Percentiles rank a stretch among this genome's conserved stretches.
These are phyloP conservation scores for Phaeosphaeria sp. DNA, from an alignment of 2,329 filamentous ascomycete genomes.

Conservation along the genomic window DNA sequence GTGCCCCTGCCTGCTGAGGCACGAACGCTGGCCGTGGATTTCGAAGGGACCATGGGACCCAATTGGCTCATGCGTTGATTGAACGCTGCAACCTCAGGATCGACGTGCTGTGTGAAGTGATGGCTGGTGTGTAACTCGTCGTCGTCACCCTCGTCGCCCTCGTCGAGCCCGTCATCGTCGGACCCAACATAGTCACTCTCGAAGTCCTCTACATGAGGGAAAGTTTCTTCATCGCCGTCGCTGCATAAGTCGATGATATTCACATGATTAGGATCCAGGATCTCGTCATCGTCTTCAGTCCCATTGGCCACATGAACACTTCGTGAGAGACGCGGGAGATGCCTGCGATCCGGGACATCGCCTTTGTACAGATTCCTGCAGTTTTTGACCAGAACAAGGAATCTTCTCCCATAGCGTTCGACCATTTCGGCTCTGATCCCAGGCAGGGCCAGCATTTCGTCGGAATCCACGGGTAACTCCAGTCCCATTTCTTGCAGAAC, in stretches of 20 bases:
- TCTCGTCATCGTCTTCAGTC: conserved; percentile 49
- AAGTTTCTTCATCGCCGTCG: conserved; percentile 37
- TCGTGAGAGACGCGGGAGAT: conserved; percentile 18
- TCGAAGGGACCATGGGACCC: conserved; percentile 15
- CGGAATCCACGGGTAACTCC: conserved; percentile 66
- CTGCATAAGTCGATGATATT: conserved; percentile 56
- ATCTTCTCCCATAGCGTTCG: conserved; percentile 64
- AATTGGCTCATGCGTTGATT: conserved; percentile 35
- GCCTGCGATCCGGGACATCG: conserved; percentile 20
- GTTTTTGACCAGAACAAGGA: conserved; percentile 64
- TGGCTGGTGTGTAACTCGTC: conserved; percentile 33
- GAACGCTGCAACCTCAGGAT: conserved; percentile 39
- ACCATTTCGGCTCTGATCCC: conserved; percentile 71
- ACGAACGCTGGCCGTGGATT: conserved; percentile 8
- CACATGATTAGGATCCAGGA: conserved; percentile 58
- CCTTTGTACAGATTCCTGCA: conserved; percentile 35
- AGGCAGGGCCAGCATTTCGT: conserved; percentile 68
- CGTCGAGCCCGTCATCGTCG: conserved; percentile 26
- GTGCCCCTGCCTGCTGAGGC: conserved; percentile 17
- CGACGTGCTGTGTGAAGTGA: conserved; percentile 33
- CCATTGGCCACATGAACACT: conserved; percentile 42
- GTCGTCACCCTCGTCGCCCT: conserved; percentile 31
- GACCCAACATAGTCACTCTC: conserved; percentile 32
- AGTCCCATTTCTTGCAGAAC: conserved; percentile 78
- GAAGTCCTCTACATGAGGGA: conserved; percentile 11